These are phyloP conservation scores for Plasmodium sp. DNA, from an alignment of 169 alveolate species.

Conservation along the genomic window DNA sequence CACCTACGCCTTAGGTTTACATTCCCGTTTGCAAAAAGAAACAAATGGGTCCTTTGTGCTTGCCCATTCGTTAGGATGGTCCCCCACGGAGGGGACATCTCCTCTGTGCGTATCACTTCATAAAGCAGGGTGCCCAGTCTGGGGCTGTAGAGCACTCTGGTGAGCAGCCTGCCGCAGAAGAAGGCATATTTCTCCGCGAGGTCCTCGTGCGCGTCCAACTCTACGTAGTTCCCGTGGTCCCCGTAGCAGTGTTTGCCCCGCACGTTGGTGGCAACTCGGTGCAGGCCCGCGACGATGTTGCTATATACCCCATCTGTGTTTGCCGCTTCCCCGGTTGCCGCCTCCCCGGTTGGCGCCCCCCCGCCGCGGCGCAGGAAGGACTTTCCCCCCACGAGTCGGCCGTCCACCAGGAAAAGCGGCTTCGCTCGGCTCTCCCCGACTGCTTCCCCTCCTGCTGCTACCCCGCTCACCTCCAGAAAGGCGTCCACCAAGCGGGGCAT, in stretches of 20 bases:
- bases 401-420: not conserved
- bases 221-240: not conserved
- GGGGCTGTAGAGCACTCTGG: slow-evolving; percentile 4
- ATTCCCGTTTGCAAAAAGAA: slow-evolving; percentile 6
- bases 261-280: slow-evolving; percentile 39
- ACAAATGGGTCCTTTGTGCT: not conserved
- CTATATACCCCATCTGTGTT: not conserved
- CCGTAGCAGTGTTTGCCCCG: slow-evolving; percentile 40
- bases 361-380: not conserved
- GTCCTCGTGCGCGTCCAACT: slow-evolving; percentile 6
- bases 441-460: not conserved
- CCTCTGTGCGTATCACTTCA: slow-evolving; percentile 4
- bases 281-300: slow-evolving; percentile 10
- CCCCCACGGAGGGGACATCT: not conserved
- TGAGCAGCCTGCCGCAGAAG: slow-evolving; percentile 40
- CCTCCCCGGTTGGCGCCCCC: not conserved
- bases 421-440: not conserved
- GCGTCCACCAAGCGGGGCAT: not conserved
- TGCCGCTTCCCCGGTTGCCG: not conserved
- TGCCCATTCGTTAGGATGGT: not conserved
- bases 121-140: slow-evolving; percentile 1
- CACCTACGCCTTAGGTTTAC: slow-evolving; percentile 11
- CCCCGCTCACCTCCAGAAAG: not conserved
- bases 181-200: slow-evolving; percentile 5
- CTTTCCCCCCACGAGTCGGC: not conserved